phyloP scores from a whole-genome alignment of 1,284 basidiomycete genomes.

The Trametes versicolor region DNA sequence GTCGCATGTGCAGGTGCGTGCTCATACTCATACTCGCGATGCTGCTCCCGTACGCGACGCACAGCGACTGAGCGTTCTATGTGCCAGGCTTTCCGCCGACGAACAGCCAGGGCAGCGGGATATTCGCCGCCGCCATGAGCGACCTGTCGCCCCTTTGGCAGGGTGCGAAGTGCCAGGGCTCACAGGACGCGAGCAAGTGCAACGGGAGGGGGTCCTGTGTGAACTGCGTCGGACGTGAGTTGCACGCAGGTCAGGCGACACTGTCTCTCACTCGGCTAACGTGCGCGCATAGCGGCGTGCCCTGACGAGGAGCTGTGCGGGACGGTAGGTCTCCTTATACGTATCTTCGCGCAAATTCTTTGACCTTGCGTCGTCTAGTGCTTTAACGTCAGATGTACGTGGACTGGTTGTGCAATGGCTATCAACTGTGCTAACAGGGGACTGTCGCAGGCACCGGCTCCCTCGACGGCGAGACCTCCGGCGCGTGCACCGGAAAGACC shows the following conservation, averaged over 20 bases:
- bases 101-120: slow-evolving; percentile 45
- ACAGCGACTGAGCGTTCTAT: background rate
- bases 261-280: background rate
- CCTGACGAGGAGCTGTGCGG: slow-evolving; percentile 40
- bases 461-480: slow-evolving; percentile 40
- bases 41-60: background rate
- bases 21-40: background rate
- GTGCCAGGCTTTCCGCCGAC: slow-evolving; percentile 39
- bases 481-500: slow-evolving; percentile 38
- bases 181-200: slow-evolving; percentile 45
- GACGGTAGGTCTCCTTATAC: slow-evolving; percentile 17
- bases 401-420: too few relatives aligned
- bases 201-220: slow-evolving; percentile 44
- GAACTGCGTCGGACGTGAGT: slow-evolving; percentile 41
- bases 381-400: slow-evolving; percentile 37
- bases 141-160: slow-evolving; percentile 49
- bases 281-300: slow-evolving; percentile 33
- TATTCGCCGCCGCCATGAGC: slow-evolving; percentile 47
- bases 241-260: background rate
- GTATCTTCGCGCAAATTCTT: background rate
- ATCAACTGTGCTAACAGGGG: slow-evolving; percentile 5
- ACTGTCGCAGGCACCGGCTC: slow-evolving; percentile 35
- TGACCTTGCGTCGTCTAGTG: slow-evolving; percentile 23
- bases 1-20: slow-evolving; percentile 44
- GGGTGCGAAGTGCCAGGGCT: slow-evolving; percentile 44